phyloP scores from a whole-genome alignment of 2,329 filamentous ascomycete species.

The Penicillium sp. region DNA sequence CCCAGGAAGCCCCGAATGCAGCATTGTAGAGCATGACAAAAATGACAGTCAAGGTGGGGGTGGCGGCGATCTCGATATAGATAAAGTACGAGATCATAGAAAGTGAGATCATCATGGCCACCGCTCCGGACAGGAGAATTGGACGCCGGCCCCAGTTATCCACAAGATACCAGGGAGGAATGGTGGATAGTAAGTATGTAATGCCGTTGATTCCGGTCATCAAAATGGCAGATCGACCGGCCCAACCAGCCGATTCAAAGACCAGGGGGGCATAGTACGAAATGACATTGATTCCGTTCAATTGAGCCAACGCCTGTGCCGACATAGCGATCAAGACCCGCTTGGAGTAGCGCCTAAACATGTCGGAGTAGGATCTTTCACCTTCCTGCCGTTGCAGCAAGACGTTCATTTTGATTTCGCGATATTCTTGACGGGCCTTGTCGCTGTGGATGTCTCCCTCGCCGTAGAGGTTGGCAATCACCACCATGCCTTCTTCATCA shows the following conservation, averaged over 20 bases:
- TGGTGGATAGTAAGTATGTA: conserved; percentile 84
- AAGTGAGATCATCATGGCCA: conserved; percentile 83
- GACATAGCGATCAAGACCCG: conserved; percentile 99
- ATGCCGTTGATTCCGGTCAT: conserved; percentile 97
- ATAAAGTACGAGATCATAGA: conserved; percentile 94
- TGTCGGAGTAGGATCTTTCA: conserved; percentile 83
- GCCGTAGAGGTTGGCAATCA: conserved; percentile 96
- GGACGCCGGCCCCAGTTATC: conserved; percentile 85
- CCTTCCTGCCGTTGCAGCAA: conserved; percentile 90
- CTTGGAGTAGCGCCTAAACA: conserved; percentile 89
- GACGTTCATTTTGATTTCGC: conserved; percentile 98
- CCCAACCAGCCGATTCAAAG: conserved; percentile 95
- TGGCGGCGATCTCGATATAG: conserved; percentile 71
- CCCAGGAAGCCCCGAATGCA: conserved; percentile 95
- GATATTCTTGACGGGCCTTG: conserved; percentile 91
- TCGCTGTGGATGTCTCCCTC: conserved; percentile 90
- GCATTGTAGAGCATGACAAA: conserved; percentile 99
- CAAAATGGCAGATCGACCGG: conserved; percentile 80
- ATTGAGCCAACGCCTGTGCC: conserved; percentile 87
- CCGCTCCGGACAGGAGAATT: conserved; percentile 82
- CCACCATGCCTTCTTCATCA: conserved; percentile 95
- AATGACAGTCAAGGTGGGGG: conserved; percentile 78
- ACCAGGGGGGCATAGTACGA: conserved; percentile 97
- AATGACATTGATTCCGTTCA: conserved; percentile 99
- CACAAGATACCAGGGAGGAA: conserved; percentile 95